phyloP scores from a whole-genome alignment of 495 filamentous ascomycete species.

The Glarea lozoyensis region DNA sequence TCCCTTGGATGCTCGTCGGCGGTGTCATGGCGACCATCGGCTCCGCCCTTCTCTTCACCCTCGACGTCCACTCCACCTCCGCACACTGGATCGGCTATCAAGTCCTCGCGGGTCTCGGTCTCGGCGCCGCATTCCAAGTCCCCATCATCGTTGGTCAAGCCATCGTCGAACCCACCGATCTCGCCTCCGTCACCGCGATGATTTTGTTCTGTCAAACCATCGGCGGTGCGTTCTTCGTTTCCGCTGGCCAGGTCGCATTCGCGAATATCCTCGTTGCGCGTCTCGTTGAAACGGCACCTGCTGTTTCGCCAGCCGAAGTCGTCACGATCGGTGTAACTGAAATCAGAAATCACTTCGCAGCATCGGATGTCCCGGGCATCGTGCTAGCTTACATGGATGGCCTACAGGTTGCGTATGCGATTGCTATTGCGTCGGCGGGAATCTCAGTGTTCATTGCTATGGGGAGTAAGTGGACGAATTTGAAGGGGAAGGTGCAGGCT shows the following conservation, averaged over 20 bases:
- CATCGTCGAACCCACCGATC: constrained; percentile 7
- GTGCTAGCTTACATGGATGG: constrained; percentile 19
- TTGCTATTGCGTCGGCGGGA: constrained; percentile 15
- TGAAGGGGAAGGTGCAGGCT: constrained; percentile 18
- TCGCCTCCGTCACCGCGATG: constrained; percentile 20
- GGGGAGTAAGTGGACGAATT: constrained; percentile 12
- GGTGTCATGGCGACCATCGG: constrained; percentile 36
- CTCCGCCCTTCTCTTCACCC: constrained; percentile 26
- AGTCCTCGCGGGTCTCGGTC: constrained; percentile 16
- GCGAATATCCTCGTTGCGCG: constrained; percentile 42
- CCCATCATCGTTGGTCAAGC: constrained; percentile 21
- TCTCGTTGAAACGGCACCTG: constrained; percentile 20
- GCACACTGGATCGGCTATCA: constrained; percentile 21
- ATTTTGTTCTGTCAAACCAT: constrained; percentile 28
- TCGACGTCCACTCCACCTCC: constrained; percentile 5
- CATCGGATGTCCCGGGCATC: constrained; percentile 12
- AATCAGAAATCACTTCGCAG: constrained; percentile 20
- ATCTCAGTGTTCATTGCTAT: constrained; percentile 10
- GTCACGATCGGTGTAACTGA: constrained; percentile 36
- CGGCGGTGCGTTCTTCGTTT: constrained; percentile 56
- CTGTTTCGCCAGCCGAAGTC: constrained; percentile 24
- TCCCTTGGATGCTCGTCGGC: constrained; percentile 26
- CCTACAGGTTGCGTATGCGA: constrained; percentile 16
- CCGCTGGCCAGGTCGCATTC: constrained; percentile 54
- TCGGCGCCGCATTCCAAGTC: constrained; percentile 17